phyloP scores from a whole-genome alignment of 257 asterid genomes.

The Fraxinus anomala region DNA sequence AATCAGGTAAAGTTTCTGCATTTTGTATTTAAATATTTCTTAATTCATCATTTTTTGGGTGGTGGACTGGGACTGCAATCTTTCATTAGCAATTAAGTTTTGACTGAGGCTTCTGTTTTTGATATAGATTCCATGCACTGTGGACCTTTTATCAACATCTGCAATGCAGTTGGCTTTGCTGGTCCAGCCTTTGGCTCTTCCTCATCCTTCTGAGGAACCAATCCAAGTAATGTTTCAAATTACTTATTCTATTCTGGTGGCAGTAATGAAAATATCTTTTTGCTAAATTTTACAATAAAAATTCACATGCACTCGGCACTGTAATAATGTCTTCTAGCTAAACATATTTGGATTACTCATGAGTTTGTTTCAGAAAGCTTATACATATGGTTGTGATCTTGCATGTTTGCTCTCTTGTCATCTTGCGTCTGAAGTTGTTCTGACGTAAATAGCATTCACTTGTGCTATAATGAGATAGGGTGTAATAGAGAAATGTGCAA shows the following conservation, averaged over 20 bases:
- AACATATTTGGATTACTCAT: neutral
- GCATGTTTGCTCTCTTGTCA: neutral
- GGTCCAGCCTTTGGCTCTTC: slow-evolving; percentile 98
- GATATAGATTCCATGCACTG: slow-evolving; percentile 85
- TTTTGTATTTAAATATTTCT: slow-evolving; percentile 14
- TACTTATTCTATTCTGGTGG: slow-evolving; percentile 22
- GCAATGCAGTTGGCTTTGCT: slow-evolving; percentile 91
- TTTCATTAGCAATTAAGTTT: slow-evolving; percentile 7
- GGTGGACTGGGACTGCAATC: neutral
- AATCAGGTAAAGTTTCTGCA: slow-evolving; percentile 64
- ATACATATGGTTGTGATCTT: neutral
- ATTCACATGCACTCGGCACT: neutral
- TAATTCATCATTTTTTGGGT: slow-evolving; percentile 15
- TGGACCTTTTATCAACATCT: slow-evolving; percentile 89
- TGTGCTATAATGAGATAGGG: neutral
- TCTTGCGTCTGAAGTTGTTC: neutral
- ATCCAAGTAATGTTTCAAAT: slow-evolving; percentile 65
- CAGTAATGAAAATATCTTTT: neutral
- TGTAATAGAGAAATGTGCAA: neutral
- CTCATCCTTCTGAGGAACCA: slow-evolving; percentile 96
- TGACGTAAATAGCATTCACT: neutral
- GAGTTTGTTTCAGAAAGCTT: neutral
- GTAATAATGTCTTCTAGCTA: neutral
- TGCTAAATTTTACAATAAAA: neutral
- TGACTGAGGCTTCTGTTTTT: slow-evolving; percentile 26